Percentiles rank a stretch among this genome's conserved stretches.
phyloP scores from a whole-genome alignment of 345 rosid genomes.

The Bruguiera sexangula region DNA sequence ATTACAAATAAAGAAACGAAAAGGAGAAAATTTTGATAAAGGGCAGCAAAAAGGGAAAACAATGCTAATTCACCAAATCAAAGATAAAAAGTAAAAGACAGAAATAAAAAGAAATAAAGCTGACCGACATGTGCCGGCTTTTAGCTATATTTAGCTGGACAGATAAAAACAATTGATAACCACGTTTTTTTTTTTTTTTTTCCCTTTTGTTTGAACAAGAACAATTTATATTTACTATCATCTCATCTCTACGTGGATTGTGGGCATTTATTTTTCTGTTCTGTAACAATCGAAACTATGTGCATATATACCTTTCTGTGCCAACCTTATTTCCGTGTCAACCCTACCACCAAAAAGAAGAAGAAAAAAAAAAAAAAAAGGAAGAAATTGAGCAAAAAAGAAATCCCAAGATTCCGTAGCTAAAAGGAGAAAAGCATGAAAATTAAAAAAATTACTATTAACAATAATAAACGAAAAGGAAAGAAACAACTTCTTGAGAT shows the following conservation, averaged over 20 bases:
- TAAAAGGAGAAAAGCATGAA: conserved; percentile 13
- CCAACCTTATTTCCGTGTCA: conserved; percentile 9
- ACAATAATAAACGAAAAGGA: conserved; percentile 1
- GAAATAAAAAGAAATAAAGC: conserved; percentile 16
- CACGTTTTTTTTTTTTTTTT: background rate
- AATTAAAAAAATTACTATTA: background rate
- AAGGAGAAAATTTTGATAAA: background rate
- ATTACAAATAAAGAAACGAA: background rate
- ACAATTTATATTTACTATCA: conserved; percentile 46
- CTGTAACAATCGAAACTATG: no score
- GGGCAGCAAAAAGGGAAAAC: conserved; percentile 13
- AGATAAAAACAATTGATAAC: conserved; percentile 30
- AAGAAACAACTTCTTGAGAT: conserved; percentile 56
- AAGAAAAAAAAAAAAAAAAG: background rate
- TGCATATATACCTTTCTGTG: conserved; percentile 45
- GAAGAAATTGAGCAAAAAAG: background rate
- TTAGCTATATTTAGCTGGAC: conserved; percentile 53
- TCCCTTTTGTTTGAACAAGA: conserved; percentile 20
- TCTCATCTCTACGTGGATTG: conserved; percentile 47
- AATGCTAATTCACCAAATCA: conserved; percentile 20
- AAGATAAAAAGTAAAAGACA: conserved; percentile 28
- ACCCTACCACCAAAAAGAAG: background rate
- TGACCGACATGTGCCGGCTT: conserved; percentile 44
- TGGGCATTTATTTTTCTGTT: no score
- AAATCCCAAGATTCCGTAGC: conserved; percentile 22